Evolutionary conservation across 345 rosid species (phyloP), one percentile per base, ranked within the genome.

Genomic region (Bretschneidera sinensis): DNA sequence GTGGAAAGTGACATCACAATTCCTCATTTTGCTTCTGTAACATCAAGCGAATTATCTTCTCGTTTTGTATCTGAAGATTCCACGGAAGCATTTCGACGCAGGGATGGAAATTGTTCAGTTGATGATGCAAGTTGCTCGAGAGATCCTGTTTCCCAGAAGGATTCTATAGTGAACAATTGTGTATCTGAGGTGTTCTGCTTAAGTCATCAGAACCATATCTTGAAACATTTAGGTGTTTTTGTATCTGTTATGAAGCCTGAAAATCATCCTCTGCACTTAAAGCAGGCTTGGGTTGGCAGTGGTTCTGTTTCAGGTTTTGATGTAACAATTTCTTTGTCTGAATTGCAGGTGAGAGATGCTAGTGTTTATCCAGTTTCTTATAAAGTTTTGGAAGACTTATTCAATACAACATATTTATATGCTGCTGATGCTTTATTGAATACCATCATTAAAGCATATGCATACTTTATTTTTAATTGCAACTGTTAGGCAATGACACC

Each of bases 261-360:
- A 68, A 62, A 61, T 65, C 54, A 63, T 33, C 73, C 72, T 70
- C 66, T 60, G 59, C 69, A 64, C 23, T 61, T 71, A 52, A 66
- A 66, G 65, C 71, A 72, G 61, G 79, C 76, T 71, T 92, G 90
- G 92, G 70, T 66, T 48, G 98, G 98, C 59, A 61, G 54, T 57
- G 91, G 92, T 74, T 78, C 82, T 55, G 52, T 87, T 73, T 77
- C 86, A 48, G 97, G 95, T 62, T 78, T 84, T 63, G 85, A 87
- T 59, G 52, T 85, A 78, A 78, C 73, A 66, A 66, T 92, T 54
- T 84, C 97, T 33, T 74, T 87, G 50, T 74, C 89, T 63, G 97
- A 89, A 66, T 76, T 85, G 63, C 77, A 79, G 87, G 98, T 92
- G 69, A 55, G 73, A 54, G 15, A 33, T 64, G 50, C 43, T 58